Evolutionary conservation across 2,329 filamentous ascomycete species (phyloP).

Genomic region (Cytospora piceicola): DNA sequence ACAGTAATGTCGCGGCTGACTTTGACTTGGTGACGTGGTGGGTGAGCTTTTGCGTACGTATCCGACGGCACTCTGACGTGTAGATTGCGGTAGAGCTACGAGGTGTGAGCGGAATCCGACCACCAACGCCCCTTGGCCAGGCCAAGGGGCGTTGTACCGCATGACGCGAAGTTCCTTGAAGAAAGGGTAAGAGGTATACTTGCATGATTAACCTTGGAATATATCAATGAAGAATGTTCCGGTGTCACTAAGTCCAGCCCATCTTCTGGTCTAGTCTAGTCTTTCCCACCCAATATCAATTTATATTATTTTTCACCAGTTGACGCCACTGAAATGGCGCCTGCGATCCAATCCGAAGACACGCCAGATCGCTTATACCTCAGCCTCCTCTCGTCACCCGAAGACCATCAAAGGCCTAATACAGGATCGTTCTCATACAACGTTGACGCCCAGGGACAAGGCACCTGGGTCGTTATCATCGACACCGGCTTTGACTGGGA

Average conservation of each 20-base stretch:
- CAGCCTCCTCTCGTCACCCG: constrained; percentile 11
- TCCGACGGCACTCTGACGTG: constrained; percentile 13
- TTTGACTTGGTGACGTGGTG: no score
- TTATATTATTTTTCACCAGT: no score
- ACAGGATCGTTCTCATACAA: constrained; percentile 3
- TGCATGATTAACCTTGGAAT: not conserved
- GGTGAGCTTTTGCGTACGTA: not conserved
- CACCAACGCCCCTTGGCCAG: not conserved
- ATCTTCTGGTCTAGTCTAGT: not conserved
- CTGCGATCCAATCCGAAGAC: constrained; percentile 8
- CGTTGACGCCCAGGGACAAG: constrained; percentile 5
- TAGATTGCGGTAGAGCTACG: constrained; percentile 6
- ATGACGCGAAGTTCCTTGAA: not conserved
- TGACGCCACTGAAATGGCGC: not conserved
- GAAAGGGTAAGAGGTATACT: not conserved
- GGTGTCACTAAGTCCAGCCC: not conserved
- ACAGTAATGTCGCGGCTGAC: no score
- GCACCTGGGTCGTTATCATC: constrained; percentile 19
- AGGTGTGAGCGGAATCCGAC: not conserved
- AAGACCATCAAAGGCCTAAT: constrained; percentile 15
- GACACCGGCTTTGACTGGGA: constrained; percentile 21
- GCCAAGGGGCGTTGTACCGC: not conserved
- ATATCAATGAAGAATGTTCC: not conserved
- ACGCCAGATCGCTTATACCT: constrained; percentile 17
- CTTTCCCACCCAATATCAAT: not conserved